Conservation (phyloP, 2,329 filamentous ascomycete species). For the Claviceps capensis region DNA sequence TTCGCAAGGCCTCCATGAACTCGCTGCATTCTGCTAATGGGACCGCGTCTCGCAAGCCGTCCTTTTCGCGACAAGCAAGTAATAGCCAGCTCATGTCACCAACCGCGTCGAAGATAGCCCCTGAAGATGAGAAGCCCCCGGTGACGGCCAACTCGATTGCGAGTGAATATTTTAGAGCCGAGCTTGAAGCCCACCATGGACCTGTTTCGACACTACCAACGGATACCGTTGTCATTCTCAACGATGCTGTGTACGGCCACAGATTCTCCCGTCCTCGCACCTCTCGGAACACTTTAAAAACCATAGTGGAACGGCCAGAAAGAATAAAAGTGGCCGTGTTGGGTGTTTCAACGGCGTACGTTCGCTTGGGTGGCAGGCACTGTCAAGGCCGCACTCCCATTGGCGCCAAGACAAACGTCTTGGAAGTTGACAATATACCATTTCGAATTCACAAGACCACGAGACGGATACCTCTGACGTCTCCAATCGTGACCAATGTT, state of each 20-base stretch:
- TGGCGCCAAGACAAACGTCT: conserved; percentile 44
- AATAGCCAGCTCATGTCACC: conserved; percentile 27
- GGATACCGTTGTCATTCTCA: conserved; percentile 70
- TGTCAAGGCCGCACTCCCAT: conserved; percentile 55
- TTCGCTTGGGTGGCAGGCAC: conserved; percentile 74
- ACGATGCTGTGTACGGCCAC: conserved; percentile 92
- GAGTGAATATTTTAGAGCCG: conserved; percentile 52
- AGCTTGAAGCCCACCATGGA: conserved; percentile 50
- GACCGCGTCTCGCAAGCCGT: conserved; percentile 20
- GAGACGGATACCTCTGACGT: conserved; percentile 56
- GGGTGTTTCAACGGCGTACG: conserved; percentile 76
- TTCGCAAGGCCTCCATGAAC: conserved; percentile 43
- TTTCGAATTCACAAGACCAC: conserved; percentile 78
- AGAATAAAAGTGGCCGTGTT: conserved; percentile 72
- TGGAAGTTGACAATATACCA: conserved; percentile 46
- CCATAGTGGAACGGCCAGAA: conserved; percentile 89
- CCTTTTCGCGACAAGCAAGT: conserved; percentile 35
- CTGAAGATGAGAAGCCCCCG: conserved; percentile 21
- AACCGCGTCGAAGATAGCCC: conserved; percentile 15
- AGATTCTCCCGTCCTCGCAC: conserved; percentile 75
- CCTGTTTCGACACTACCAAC: conserved; percentile 25
- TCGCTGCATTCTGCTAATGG: conserved; percentile 39
- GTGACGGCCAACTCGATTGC: conserved; percentile 46
- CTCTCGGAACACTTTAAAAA: conserved; percentile 53
- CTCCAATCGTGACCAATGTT: conserved; percentile 73